Evolutionary conservation across 805 yeast species (phyloP).

Genomic region (Wickerhamiella hasegawae): DNA sequence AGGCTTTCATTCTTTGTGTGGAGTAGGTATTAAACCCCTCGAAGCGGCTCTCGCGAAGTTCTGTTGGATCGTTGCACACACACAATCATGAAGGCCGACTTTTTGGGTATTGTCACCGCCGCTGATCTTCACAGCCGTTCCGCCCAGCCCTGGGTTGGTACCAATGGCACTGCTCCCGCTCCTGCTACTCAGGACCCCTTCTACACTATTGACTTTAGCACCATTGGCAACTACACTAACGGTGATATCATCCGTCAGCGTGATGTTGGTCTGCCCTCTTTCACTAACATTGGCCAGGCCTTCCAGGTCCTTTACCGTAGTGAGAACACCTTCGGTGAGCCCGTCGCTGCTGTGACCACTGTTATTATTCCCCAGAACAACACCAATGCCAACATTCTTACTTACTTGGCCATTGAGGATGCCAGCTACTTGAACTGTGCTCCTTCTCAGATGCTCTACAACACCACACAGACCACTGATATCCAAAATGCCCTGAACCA

Average conservation of each 20-base stretch:
- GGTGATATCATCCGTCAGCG: slow-evolving; percentile 2
- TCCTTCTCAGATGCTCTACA: slow-evolving; percentile 9
- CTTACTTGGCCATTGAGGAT: slow-evolving; percentile 14
- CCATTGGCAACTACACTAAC: neutral
- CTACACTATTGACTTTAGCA: neutral
- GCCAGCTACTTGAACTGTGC: slow-evolving; percentile 12
- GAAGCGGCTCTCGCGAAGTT: too few species aligned
- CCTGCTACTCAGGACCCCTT: neutral
- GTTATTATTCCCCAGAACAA: slow-evolving; percentile 14
- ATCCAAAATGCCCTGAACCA: neutral
- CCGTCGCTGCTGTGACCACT: slow-evolving; percentile 18
- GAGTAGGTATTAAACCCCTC: too few species aligned
- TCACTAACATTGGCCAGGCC: slow-evolving; percentile 5
- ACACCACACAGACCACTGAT: neutral
- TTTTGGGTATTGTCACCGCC: neutral
- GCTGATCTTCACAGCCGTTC: neutral
- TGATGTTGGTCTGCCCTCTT: neutral
- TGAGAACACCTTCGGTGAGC: slow-evolving; percentile 15
- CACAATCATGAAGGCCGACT: neutral
- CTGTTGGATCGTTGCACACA: too few species aligned
- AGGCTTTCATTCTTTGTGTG: too few species aligned
- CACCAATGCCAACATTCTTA: slow-evolving; percentile 7
- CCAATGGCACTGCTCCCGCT: neutral
- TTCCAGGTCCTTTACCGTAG: slow-evolving; percentile 16
- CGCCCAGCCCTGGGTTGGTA: neutral